Base-by-base conservation (phyloP, 345 rosid genomes). In the Draba incana region DNA sequence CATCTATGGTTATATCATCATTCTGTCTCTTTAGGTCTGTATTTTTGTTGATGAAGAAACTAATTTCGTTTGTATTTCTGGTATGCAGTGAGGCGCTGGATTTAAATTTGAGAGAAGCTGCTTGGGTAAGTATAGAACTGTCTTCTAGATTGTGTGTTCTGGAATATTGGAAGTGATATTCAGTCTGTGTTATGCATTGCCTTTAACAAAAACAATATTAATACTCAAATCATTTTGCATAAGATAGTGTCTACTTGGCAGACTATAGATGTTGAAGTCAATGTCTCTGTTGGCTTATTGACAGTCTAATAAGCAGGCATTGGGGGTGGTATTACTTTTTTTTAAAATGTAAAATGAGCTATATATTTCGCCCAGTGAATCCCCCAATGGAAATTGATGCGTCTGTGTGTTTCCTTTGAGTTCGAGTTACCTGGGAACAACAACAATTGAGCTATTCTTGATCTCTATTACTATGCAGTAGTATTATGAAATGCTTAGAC, bases 91-190 rank as follows among this genome's bases (percentile, higher is more conserved):
- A 90, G 85, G 95, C 87, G 71, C 83, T 93, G 82, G 61, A 52
- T 77, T 79, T 90, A 59, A 93, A 93, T 80, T 80, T 93, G 82
- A 88, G 87, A 39, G 98, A 93, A 75, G 98, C 98, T 78, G 96
- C 98, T 52, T 84, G 96, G 98, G 97, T 93, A 84, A 81, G 86
- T 68, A 51, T 23, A 55, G 49, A 30, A 20, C 15, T 64, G 41
- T 71, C 52, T 28, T 65, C 5, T 42, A 12, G 38, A 9, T 67
- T 38, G 49, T 60, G 8, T 54, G 46, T 53, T 28, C 44, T 24
- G 10, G 14, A 43, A 14, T 11, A 57, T 41, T 31, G 35, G n/a
- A 30, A 31, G 43, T 48, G 10, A 62, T 28, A 30, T 47, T 63
- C n/a, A 49, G 57, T 47, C 9, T 49, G 47, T 20, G 56, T 6